Percentiles rank a stretch among this genome's conserved stretches.
These are phyloP conservation scores for Fusarium scirpi DNA, from an alignment of 2,329 filamentous ascomycete species.

Conservation along the genomic window DNA sequence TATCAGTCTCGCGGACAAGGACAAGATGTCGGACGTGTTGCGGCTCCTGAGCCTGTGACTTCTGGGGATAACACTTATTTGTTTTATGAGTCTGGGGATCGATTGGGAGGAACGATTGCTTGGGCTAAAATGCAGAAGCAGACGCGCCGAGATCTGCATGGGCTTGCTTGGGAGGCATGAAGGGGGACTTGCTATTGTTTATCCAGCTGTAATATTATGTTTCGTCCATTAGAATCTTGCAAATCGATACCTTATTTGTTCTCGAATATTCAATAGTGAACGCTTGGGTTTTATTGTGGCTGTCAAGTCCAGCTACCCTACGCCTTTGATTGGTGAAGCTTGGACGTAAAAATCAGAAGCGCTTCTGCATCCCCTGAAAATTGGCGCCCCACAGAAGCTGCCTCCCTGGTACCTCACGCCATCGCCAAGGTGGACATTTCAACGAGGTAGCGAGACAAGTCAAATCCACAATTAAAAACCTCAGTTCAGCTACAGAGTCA, in stretches of 20 bases:
- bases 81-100: constrained; percentile 22
- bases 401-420: not conserved
- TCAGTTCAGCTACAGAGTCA: not conserved
- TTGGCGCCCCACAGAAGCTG: not conserved
- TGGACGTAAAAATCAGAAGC: constrained; percentile 1
- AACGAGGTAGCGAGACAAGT: not conserved
- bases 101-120: constrained; percentile 8
- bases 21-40: constrained; percentile 9
- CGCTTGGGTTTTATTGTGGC: too few species aligned
- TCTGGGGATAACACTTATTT: constrained; percentile 4
- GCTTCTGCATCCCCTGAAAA: not conserved
- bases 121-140: constrained; percentile 24
- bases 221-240: fast-evolving
- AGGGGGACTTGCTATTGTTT: fast-evolving
- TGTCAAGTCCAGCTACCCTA: not conserved
- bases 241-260: fast-evolving
- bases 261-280: fast-evolving
- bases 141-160: not conserved
- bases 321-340: not conserved
- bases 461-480: constrained; percentile 2
- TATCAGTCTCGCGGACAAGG: constrained; percentile 20
- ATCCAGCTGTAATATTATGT: not conserved
- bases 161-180: not conserved
- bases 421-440: not conserved
- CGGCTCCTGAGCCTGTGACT: constrained; percentile 10